These are phyloP conservation scores for Erucastrum elatum DNA, from an alignment of 345 rosid genomes.

Conservation along the genomic window DNA sequence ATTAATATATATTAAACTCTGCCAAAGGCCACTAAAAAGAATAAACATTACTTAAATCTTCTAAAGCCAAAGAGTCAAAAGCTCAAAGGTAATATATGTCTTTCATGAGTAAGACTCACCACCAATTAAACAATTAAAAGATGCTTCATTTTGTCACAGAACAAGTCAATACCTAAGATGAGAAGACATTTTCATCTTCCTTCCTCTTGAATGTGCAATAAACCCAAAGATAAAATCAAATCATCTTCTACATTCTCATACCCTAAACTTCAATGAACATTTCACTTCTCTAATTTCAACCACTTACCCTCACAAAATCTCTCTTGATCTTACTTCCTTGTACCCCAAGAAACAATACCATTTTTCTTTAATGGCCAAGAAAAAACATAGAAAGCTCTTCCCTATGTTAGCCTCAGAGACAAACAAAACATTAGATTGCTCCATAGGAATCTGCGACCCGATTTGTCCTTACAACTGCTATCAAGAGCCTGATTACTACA, in stretches of 20 bases:
- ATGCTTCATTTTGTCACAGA: slow-evolving; percentile 33
- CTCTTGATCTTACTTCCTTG: slow-evolving; percentile 18
- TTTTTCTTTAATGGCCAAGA: slow-evolving; percentile 41
- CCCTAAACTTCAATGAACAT: neutral
- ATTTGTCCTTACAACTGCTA: slow-evolving; percentile 59
- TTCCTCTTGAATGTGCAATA: slow-evolving; percentile 21
- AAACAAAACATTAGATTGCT: slow-evolving; percentile 49
- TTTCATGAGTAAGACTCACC: slow-evolving; percentile 37
- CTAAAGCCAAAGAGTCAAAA: slow-evolving; percentile 33
- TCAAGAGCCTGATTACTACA: slow-evolving; percentile 44
- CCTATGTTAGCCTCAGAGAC: slow-evolving; percentile 33
- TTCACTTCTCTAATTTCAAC: neutral
- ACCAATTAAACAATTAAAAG: slow-evolving; percentile 32
- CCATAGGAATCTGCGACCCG: slow-evolving; percentile 45
- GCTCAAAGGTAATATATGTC: slow-evolving; percentile 32
- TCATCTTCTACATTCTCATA: slow-evolving; percentile 8
- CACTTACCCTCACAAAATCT: neutral
- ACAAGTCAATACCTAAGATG: slow-evolving; percentile 33
- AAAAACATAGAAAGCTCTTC: slow-evolving; percentile 55
- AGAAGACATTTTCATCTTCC: slow-evolving; percentile 24
- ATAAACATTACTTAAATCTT: slow-evolving; percentile 24
- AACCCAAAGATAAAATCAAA: slow-evolving; percentile 12
- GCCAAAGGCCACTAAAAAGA: slow-evolving; percentile 14
- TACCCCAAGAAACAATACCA: slow-evolving; percentile 20
- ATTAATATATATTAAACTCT: neutral